Percentiles rank a stretch among this genome's conserved stretches.
phyloP scores from a whole-genome alignment of 2,329 filamentous ascomycete genomes.

The Leptodontidium sp. region DNA sequence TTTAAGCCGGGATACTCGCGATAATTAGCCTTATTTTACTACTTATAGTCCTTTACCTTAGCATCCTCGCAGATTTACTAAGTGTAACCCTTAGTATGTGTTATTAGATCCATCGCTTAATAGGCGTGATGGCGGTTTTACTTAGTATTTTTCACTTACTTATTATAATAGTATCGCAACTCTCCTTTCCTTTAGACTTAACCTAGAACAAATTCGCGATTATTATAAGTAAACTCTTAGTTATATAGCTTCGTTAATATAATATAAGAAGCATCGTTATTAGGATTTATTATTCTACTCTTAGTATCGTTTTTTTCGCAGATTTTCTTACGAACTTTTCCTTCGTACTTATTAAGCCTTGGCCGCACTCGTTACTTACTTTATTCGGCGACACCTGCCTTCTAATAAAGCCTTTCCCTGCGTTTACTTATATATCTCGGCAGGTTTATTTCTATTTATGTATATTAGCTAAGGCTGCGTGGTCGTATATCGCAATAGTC shows the following conservation, averaged over 20 bases:
- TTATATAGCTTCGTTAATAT: conserved; percentile 26
- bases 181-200: conserved; percentile 23
- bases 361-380: conserved; percentile 29
- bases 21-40: conserved; percentile 36
- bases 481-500: conserved; percentile 34
- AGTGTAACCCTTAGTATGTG: conserved; percentile 36
- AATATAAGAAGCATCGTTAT: conserved; percentile 33
- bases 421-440: conserved; percentile 33
- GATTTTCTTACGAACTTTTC: background rate
- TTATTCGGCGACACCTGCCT: conserved; percentile 32
- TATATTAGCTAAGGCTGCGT: conserved; percentile 25
- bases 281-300: conserved; percentile 31
- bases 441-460: conserved; percentile 22
- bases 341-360: conserved; percentile 31
- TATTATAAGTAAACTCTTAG: conserved; percentile 30
- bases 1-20: conserved; percentile 40
- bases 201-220: conserved; percentile 28
- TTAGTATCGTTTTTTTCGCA: conserved; percentile 27
- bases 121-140: conserved; percentile 24
- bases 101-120: conserved; percentile 34
- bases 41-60: conserved; percentile 36
- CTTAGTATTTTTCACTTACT: conserved; percentile 37
- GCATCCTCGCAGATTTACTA: conserved; percentile 38
- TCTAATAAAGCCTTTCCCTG: conserved; percentile 26
- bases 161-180: conserved; percentile 16